These are phyloP conservation scores for Amauroascus verrucosus DNA, from an alignment of 2,329 filamentous ascomycete genomes.

Conservation along the genomic window DNA sequence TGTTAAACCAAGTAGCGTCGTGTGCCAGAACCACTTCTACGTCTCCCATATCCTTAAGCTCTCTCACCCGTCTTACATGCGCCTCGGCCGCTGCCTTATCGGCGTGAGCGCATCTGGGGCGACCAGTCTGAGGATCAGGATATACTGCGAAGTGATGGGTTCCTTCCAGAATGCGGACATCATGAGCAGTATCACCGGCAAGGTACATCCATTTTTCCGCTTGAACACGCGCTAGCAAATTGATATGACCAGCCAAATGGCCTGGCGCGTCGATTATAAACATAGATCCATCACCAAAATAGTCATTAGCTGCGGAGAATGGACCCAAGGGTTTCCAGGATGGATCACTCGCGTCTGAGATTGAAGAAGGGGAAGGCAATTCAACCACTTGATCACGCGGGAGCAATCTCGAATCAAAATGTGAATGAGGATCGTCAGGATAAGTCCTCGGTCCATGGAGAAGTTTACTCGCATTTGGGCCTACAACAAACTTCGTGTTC, in stretches of 20 bases:
- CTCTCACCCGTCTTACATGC: constrained; percentile 4
- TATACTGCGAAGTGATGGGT: constrained; percentile 6
- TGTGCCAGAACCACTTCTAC: constrained; percentile 11
- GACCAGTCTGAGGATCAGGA: constrained; percentile 3
- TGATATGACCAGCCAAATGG: constrained; percentile 21
- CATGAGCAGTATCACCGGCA: constrained; percentile 9
- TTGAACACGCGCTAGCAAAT: constrained; percentile 17
- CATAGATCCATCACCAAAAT: constrained; percentile 48
- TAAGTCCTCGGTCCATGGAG: constrained; percentile 16
- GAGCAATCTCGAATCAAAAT: constrained; percentile 17
- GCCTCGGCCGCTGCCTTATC: constrained; percentile 7
- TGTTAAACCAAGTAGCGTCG: constrained; percentile 7
- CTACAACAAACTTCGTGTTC: constrained; percentile 20
- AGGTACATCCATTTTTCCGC: constrained; percentile 9
- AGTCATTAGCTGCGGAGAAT: constrained; percentile 36
- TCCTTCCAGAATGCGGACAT: constrained; percentile 9
- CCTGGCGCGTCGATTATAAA: constrained; percentile 42
- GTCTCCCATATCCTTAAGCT: not conserved
- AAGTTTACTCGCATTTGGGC: constrained; percentile 20
- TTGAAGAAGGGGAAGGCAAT: constrained; percentile 14
- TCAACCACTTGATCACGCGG: constrained; percentile 18
- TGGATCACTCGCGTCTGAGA: not conserved
- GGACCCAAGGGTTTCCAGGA: constrained; percentile 21
- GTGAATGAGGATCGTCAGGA: constrained; percentile 18
- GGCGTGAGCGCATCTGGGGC: constrained; percentile 5